These are phyloP conservation scores for Geranium brycei DNA, from an alignment of 345 rosid genomes.

Conservation along the genomic window DNA sequence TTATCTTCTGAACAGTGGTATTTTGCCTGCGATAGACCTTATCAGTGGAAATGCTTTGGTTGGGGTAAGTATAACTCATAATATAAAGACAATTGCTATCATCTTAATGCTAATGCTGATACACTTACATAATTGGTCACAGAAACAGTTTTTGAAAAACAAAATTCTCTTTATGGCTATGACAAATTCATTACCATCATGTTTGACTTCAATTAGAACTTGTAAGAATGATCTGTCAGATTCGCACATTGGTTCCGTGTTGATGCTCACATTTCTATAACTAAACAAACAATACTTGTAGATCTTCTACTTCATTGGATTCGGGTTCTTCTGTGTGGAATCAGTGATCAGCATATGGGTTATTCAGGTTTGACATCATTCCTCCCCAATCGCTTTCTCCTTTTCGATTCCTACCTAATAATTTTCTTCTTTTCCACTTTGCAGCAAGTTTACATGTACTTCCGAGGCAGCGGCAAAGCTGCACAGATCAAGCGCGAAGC, in stretches of 20 bases:
- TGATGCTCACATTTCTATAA: not conserved
- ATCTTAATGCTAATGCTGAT: not conserved
- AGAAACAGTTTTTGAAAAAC: not conserved
- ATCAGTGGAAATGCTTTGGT: slow-evolving; percentile 38
- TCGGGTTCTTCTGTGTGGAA: slow-evolving; percentile 58
- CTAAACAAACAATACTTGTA: slow-evolving; percentile 21
- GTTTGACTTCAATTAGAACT: not conserved
- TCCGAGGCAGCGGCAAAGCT: slow-evolving; percentile 85
- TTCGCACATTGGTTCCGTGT: not conserved
- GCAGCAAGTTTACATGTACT: slow-evolving; percentile 96
- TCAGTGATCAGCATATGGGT: slow-evolving; percentile 93
- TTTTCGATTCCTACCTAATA: not conserved
- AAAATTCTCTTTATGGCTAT: not conserved
- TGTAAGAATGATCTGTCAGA: not conserved
- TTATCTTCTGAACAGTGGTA: slow-evolving; percentile 50
- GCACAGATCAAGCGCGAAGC: slow-evolving; percentile 81
- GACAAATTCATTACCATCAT: not conserved
- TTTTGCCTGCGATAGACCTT: slow-evolving; percentile 79
- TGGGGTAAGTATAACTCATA: slow-evolving; percentile 43
- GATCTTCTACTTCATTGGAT: slow-evolving; percentile 83
- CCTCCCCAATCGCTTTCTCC: not conserved
- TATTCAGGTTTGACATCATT: slow-evolving; percentile 51
- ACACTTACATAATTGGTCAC: not conserved
- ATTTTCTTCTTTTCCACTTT: slow-evolving; percentile 7
- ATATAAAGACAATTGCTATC: not conserved